phyloP scores from a whole-genome alignment of 495 filamentous ascomycete genomes.

The Aspergillus nidulans region DNA sequence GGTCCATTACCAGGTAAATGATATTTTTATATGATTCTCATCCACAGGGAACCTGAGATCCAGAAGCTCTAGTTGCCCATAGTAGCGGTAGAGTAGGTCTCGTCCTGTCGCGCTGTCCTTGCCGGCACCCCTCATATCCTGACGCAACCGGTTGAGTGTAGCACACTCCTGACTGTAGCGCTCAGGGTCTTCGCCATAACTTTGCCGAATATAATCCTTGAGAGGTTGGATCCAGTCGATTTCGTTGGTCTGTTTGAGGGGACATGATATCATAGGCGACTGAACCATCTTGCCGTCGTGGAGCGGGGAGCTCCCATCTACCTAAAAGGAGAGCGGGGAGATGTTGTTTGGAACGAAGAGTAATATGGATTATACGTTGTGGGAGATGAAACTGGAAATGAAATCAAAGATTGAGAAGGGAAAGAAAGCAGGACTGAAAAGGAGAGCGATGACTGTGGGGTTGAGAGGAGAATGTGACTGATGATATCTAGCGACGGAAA shows the following conservation, averaged over 20 bases:
- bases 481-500: constrained; percentile 9
- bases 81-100: constrained; percentile 94
- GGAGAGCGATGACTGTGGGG: constrained; percentile 8
- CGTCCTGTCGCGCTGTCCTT: constrained; percentile 93
- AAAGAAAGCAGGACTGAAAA: constrained; percentile 5
- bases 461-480: constrained; percentile 7
- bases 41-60: constrained; percentile 96
- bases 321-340: constrained; percentile 12
- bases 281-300: constrained; percentile 57
- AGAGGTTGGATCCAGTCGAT: constrained; percentile 96
- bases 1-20: constrained; percentile 81
- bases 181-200: constrained; percentile 95
- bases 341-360: neutral
- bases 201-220: constrained; percentile 88
- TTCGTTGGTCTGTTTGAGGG: constrained; percentile 97
- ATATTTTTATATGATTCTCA: constrained; percentile 97
- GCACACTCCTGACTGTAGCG: constrained; percentile 90
- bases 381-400: neutral
- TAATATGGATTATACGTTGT: neutral
- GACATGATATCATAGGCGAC: constrained; percentile 87
- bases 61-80: constrained; percentile 90
- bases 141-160: constrained; percentile 91
- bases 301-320: constrained; percentile 43
- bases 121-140: constrained; percentile 97
- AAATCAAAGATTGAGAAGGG: neutral